Percentiles rank a stretch among this genome's conserved stretches.
These are phyloP conservation scores for Haplographium delicatum DNA, from an alignment of 495 filamentous ascomycete genomes.

Conservation along the genomic window DNA sequence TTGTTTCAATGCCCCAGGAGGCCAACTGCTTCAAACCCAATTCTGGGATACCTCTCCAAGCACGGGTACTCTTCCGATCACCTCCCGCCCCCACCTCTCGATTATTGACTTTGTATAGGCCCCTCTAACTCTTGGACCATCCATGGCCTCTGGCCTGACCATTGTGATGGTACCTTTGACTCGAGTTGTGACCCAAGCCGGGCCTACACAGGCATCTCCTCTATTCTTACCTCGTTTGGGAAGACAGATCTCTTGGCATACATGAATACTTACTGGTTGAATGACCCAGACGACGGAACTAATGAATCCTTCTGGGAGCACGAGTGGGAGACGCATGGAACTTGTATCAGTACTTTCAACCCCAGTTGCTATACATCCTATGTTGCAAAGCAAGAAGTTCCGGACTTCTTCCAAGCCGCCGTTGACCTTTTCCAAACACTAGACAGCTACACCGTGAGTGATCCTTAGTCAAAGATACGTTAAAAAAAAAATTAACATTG, in stretches of 20 bases:
- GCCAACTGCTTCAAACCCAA: slow-evolving; percentile 64
- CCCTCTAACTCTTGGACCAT: slow-evolving; percentile 71
- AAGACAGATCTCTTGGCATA: slow-evolving; percentile 55
- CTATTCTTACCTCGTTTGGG: slow-evolving; percentile 53
- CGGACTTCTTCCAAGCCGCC: slow-evolving; percentile 44
- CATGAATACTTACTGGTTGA: slow-evolving; percentile 53
- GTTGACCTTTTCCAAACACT: slow-evolving; percentile 53
- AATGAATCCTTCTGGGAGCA: slow-evolving; percentile 65
- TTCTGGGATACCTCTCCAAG: slow-evolving; percentile 60
- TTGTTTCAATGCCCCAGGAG: slow-evolving; percentile 55
- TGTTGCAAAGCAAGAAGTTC: slow-evolving; percentile 39
- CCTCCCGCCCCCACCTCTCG: too few species aligned
- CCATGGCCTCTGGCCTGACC: slow-evolving; percentile 52
- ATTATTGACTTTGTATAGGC: slow-evolving; percentile 5
- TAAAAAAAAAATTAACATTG: background rate
- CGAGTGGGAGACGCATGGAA: slow-evolving; percentile 72
- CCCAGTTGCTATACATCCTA: slow-evolving; percentile 63
- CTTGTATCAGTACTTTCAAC: slow-evolving; percentile 53
- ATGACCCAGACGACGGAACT: too few species aligned
- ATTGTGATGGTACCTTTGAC: slow-evolving; percentile 67
- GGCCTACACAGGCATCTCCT: slow-evolving; percentile 58
- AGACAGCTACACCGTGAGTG: slow-evolving; percentile 51
- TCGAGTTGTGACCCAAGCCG: slow-evolving; percentile 57
- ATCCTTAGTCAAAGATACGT: background rate
- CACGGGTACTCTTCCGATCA: slow-evolving; percentile 41